A percentile compares a stretch with the other conserved stretches of the same genome.
phyloP scores from a whole-genome alignment of 371 early-diverging fungal species.

The Syncephalastrum contaminatum region DNA sequence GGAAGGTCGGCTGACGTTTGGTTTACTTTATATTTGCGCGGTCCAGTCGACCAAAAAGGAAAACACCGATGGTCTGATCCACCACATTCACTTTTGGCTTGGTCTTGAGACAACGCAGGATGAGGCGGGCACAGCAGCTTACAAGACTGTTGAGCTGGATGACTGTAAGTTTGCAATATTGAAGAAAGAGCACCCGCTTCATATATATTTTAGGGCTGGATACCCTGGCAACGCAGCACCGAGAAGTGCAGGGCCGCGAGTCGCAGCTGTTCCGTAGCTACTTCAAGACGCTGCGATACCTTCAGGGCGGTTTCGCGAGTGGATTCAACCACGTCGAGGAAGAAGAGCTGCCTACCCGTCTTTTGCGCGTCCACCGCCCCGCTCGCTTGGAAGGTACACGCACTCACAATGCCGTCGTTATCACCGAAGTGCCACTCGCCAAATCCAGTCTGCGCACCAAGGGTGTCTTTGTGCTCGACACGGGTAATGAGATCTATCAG shows the following conservation, averaged over 20 bases:
- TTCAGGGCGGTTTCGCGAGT: slow-evolving; percentile 73
- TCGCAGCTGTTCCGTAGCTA: slow-evolving; percentile 65
- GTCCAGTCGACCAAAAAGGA: slow-evolving; percentile 66
- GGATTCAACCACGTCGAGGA: slow-evolving; percentile 78
- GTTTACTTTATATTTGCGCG: too few relatives aligned
- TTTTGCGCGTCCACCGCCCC: slow-evolving; percentile 70
- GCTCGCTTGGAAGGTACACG: slow-evolving; percentile 32
- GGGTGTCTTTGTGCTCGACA: slow-evolving; percentile 80
- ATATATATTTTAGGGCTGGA: slow-evolving; percentile 52
- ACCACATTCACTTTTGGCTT: slow-evolving; percentile 88
- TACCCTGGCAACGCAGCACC: slow-evolving; percentile 71
- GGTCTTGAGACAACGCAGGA: slow-evolving; percentile 74
- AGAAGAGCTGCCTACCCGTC: slow-evolving; percentile 54
- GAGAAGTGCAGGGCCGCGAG: slow-evolving; percentile 76
- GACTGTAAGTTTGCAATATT: slow-evolving; percentile 53
- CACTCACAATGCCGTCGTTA: slow-evolving; percentile 51
- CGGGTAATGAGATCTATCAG: slow-evolving; percentile 66
- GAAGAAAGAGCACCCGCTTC: neutral
- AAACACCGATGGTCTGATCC: slow-evolving; percentile 56
- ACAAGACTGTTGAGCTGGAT: slow-evolving; percentile 88
- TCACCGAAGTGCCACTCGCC: slow-evolving; percentile 63
- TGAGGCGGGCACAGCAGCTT: slow-evolving; percentile 88
- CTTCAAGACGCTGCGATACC: slow-evolving; percentile 58
- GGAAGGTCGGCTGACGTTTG: too few relatives aligned
- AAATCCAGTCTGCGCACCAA: slow-evolving; percentile 63